Conservation (phyloP, 2,329 filamentous ascomycete species). For the Epicoccum nigrum region DNA sequence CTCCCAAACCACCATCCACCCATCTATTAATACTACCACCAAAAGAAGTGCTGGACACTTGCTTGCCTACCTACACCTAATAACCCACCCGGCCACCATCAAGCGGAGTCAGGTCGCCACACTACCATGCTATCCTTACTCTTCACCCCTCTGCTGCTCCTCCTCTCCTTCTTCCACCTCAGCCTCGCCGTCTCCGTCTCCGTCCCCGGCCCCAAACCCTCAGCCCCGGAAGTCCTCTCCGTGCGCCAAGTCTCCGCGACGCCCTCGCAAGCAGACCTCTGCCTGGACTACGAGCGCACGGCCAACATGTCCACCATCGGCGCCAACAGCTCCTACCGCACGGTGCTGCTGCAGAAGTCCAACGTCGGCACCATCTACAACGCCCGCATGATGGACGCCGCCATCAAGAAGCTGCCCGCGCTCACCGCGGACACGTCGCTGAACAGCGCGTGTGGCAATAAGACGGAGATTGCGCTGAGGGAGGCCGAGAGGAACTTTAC, state of each 20-base stretch:
- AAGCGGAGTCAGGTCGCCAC: too few relatives aligned
- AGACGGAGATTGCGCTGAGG: constrained; percentile 52
- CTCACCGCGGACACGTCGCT: constrained; percentile 51
- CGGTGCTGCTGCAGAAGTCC: constrained; percentile 54
- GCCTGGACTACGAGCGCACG: constrained; percentile 53
- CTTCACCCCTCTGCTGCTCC: constrained; percentile 32
- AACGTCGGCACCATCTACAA: constrained; percentile 49
- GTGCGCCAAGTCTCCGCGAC: constrained; percentile 35
- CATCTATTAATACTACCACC: background rate
- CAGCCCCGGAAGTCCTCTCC: too few relatives aligned
- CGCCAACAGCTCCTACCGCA: constrained; percentile 54
- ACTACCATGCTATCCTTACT: constrained; percentile 3
- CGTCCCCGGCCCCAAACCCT: constrained; percentile 23
- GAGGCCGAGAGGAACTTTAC: constrained; percentile 56
- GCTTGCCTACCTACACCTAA: constrained; percentile 15
- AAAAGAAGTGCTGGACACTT: constrained; percentile 39
- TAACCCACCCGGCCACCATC: background rate
- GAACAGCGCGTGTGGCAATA: constrained; percentile 55
- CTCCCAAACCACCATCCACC: constrained; percentile 11
- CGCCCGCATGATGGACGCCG: constrained; percentile 51
- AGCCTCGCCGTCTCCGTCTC: constrained; percentile 21
- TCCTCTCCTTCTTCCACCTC: constrained; percentile 34
- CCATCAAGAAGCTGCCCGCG: constrained; percentile 46
- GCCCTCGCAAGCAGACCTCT: constrained; percentile 39
- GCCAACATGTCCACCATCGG: constrained; percentile 58